A percentile compares a stretch with the other conserved stretches of the same genome.
phyloP scores from a whole-genome alignment of 1,284 basidiomycete genomes.

The Marasmius oreades region DNA sequence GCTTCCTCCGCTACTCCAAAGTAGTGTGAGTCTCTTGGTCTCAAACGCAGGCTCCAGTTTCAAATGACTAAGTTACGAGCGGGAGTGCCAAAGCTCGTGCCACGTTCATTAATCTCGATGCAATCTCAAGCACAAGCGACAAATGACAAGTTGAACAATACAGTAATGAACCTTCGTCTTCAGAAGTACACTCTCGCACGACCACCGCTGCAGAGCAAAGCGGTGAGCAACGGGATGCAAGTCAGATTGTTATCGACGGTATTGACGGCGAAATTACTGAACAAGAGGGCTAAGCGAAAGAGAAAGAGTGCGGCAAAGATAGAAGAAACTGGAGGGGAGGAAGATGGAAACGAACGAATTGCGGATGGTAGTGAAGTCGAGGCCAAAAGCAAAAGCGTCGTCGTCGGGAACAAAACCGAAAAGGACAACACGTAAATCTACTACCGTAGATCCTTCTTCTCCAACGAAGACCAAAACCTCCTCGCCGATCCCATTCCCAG shows the following conservation, averaged over 20 bases:
- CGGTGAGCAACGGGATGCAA: neutral
- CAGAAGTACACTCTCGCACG: too few species aligned
- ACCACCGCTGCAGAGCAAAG: too few species aligned
- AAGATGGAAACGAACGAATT: neutral
- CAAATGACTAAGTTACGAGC: too few species aligned
- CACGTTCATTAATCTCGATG: too few species aligned
- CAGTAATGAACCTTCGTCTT: too few species aligned
- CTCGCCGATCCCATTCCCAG: neutral
- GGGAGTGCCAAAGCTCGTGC: too few species aligned
- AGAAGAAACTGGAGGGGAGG: slow-evolving; percentile 13
- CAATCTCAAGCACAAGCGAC: too few species aligned
- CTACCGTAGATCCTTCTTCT: neutral
- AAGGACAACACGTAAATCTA: neutral
- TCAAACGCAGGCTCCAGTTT: too few species aligned
- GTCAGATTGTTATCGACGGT: neutral
- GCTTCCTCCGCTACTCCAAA: too few species aligned
- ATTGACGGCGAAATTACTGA: neutral
- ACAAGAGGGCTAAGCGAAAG: slow-evolving; percentile 16
- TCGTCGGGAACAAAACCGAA: neutral
- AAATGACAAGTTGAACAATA: too few species aligned
- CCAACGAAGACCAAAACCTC: slow-evolving; percentile 10
- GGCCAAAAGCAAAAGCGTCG: neutral
- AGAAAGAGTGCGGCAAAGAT: slow-evolving; percentile 16
- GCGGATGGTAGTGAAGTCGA: slow-evolving; percentile 8
- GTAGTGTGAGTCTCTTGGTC: too few species aligned